Percentiles rank a stretch among this genome's conserved stretches.
These are phyloP conservation scores for Sugiyamaella pinicola DNA, from an alignment of 1,139 yeast genomes.

Conservation along the genomic window DNA sequence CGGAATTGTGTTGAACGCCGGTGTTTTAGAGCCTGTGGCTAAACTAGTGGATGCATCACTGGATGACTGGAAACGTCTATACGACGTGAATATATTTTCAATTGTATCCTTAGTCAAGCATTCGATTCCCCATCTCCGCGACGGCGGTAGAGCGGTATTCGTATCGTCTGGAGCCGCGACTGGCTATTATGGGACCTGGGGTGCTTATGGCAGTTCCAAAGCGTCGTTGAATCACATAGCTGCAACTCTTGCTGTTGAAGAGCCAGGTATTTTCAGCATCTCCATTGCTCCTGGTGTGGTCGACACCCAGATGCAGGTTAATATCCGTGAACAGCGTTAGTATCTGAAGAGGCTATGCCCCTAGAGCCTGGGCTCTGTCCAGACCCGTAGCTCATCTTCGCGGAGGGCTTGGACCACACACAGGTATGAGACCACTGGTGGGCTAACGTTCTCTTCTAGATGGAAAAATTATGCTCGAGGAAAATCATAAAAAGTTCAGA, in stretches of 20 bases:
- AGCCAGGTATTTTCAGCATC: conserved; percentile 57
- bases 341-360: not conserved
- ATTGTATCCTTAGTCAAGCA: conserved; percentile 54
- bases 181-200: conserved; percentile 66
- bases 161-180: conserved; percentile 88
- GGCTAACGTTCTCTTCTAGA: conserved; percentile 34
- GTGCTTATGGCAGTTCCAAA: conserved; percentile 86
- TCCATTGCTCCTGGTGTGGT: conserved; percentile 94
- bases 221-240: conserved; percentile 85
- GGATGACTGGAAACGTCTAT: conserved; percentile 62
- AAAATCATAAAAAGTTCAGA: conserved; percentile 58
- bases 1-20: conserved; percentile 83
- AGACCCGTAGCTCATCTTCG: no score
- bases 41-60: conserved; percentile 54
- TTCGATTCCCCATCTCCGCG: conserved; percentile 58
- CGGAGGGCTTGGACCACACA: no score
- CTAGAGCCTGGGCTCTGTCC: no score
- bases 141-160: conserved; percentile 65
- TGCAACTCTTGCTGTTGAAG: conserved; percentile 66
- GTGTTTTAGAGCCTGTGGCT: conserved; percentile 78
- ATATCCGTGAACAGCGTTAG: conserved; percentile 59
- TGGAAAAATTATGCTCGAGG: conserved; percentile 58
- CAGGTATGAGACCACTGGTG: no score
- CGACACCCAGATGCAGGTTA: conserved; percentile 81
- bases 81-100: conserved; percentile 78